Evolutionary conservation across 768 basidiomycete genomes (phyloP).

Genomic region (Leccinellum luteum): DNA sequence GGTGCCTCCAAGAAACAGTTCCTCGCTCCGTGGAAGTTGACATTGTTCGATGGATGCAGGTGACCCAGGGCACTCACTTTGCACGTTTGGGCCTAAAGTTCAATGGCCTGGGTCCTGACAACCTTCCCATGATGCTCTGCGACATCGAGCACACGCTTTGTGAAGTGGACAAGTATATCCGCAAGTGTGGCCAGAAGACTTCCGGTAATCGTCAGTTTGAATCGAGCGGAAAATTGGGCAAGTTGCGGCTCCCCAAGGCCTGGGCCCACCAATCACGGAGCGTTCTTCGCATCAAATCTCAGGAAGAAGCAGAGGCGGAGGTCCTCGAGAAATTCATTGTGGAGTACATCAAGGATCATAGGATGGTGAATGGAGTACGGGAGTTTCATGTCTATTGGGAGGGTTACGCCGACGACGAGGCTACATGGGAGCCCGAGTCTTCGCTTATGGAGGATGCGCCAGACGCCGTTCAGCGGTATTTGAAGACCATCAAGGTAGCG

Average conservation of each 20-base stretch:
- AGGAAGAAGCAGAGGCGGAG: slow-evolving; percentile 28
- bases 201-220: slow-evolving; percentile 37
- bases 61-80: slow-evolving; percentile 60
- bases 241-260: slow-evolving; percentile 46
- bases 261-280: slow-evolving; percentile 49
- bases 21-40: slow-evolving; percentile 47
- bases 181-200: slow-evolving; percentile 33
- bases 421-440: slow-evolving; percentile 57
- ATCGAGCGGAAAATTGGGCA: slow-evolving; percentile 25
- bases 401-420: slow-evolving; percentile 49
- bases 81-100: slow-evolving; percentile 54
- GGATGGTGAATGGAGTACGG: slow-evolving; percentile 32
- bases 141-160: slow-evolving; percentile 81
- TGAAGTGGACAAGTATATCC: slow-evolving; percentile 77
- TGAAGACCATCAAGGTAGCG: slow-evolving; percentile 15
- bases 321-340: slow-evolving; percentile 44
- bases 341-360: slow-evolving; percentile 37
- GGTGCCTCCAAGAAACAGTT: slow-evolving; percentile 57
- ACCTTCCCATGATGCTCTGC: slow-evolving; percentile 55
- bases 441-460: slow-evolving; percentile 51
- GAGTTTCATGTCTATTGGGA: slow-evolving; percentile 55
- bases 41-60: slow-evolving; percentile 62
- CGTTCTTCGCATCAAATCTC: slow-evolving; percentile 41
- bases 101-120: slow-evolving; percentile 46
- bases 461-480: slow-evolving; percentile 40